Evolutionary conservation across 2,329 filamentous ascomycete genomes (phyloP), one percentile per base, ranked within the genome.

Genomic region (Malbranchea zuffiana): DNA sequence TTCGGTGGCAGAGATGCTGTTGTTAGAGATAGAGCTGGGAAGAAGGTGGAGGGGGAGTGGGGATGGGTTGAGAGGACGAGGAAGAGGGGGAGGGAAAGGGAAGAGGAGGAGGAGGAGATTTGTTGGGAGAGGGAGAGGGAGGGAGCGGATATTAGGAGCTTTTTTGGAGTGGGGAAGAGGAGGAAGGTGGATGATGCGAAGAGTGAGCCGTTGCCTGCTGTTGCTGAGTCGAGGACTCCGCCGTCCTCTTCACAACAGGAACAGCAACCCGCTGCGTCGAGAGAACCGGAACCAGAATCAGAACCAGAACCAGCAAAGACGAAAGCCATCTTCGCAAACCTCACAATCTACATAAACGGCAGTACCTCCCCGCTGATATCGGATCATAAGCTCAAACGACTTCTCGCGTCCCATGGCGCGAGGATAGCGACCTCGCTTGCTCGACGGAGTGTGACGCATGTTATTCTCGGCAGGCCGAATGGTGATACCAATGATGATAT

Each of bases 331-430:
- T 87, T 95, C 54, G 61, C 72, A 29, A 74, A 77, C 11, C 69
- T 86, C 15, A 78, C 74, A 35, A 72, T 94, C 49, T 90, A 88
- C 61, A 72, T 95, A 59, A 94, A 94, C 59, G 86, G 86, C 43
- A 87, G 82, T 47, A 93, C 85, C 2, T 72, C 78, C 42, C 86
- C 87, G 1, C 59, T 75, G 16, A 72, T 94, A 44, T 92, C 83
- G 10, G 87, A 95, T 57, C 82, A 93, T 63, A 81, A 75, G 54
- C 71, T 95, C 40, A 92, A 90, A 65, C 77, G 78, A 38, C 59
- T 92, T 11, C 70, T 95, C 24, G 74, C 71, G 4, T 68, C 76
- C 39, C 75, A 93, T 52, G 88, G 87, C 13, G 88, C 76, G 1
- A 67, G 62, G 27, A 67, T 84, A 47, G 79, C 82, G 3, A 71